Conservation (phyloP, 1,284 basidiomycete genomes). For the Boletus chippewaensis region DNA sequence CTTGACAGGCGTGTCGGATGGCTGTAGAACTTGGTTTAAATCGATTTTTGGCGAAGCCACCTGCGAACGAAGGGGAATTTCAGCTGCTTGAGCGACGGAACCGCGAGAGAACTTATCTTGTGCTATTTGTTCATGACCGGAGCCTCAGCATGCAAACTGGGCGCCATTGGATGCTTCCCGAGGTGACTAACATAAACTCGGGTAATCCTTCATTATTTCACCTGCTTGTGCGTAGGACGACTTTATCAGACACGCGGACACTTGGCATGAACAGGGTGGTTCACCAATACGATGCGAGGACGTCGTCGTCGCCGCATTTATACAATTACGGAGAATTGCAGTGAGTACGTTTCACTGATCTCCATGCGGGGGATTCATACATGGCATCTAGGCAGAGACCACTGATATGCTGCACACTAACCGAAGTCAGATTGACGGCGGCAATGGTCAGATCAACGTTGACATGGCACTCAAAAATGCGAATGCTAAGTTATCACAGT, state of each 20-base stretch:
- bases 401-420: conserved; percentile 64
- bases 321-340: conserved; percentile 66
- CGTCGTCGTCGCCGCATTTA: conserved; percentile 69
- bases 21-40: conserved; percentile 75
- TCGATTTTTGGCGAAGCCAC: conserved; percentile 50
- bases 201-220: conserved; percentile 6
- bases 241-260: conserved; percentile 54
- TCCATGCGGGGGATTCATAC: conserved; percentile 9
- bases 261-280: conserved; percentile 63
- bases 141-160: conserved; percentile 79
- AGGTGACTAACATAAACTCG: conserved; percentile 33
- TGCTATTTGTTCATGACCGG: conserved; percentile 76
- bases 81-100: conserved; percentile 70
- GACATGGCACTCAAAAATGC: conserved; percentile 63
- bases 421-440: conserved; percentile 39
- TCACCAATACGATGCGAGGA: conserved; percentile 62
- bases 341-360: conserved; percentile 36
- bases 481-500: conserved; percentile 62
- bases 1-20: conserved; percentile 70
- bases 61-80: conserved; percentile 52
- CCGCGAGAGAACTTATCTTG: conserved; percentile 74
- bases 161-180: conserved; percentile 77
- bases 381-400: conserved; percentile 52
- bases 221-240: conserved; percentile 42
- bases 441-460: conserved; percentile 58